Conservation (phyloP, 371 early-diverging fungal species). For the Mortierella sp. region DNA sequence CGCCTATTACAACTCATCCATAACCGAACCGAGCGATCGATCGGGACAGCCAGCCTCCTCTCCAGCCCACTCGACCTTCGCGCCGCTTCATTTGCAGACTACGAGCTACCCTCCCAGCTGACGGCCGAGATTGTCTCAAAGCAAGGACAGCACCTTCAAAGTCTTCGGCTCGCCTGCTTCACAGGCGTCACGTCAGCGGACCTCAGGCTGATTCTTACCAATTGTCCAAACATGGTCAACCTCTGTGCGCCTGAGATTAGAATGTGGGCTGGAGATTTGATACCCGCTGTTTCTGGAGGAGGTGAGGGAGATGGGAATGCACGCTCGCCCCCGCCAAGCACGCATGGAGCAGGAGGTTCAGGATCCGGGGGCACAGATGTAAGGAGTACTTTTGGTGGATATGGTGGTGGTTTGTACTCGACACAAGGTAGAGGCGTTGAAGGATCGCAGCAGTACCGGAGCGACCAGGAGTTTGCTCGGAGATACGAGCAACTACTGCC, state of each 20-base stretch:
- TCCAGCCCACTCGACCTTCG: slow-evolving; percentile 10
- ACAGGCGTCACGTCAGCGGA: slow-evolving; percentile 32
- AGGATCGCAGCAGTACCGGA: background rate
- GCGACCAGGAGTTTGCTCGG: background rate
- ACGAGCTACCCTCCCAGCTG: slow-evolving; percentile 32
- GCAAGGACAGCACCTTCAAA: slow-evolving; percentile 27
- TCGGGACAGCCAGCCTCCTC: slow-evolving; percentile 11
- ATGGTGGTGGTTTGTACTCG: background rate
- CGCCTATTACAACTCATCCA: slow-evolving; percentile 20
- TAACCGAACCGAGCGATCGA: slow-evolving; percentile 26
- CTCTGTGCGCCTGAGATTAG: slow-evolving; percentile 36
- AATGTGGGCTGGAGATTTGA: slow-evolving; percentile 34
- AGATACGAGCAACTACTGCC: background rate
- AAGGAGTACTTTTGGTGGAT: background rate
- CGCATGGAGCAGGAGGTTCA: background rate
- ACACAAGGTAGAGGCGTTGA: background rate
- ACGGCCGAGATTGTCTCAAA: slow-evolving; percentile 12
- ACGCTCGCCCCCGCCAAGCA: background rate
- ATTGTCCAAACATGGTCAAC: slow-evolving; percentile 33
- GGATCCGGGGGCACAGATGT: background rate
- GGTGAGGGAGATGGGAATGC: background rate
- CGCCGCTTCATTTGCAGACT: slow-evolving; percentile 32
- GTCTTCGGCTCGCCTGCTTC: slow-evolving; percentile 34
- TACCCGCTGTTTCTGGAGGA: background rate
- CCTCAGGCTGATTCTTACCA: slow-evolving; percentile 24